A percentile compares a stretch with the other conserved stretches of the same genome.
phyloP scores from a whole-genome alignment of 805 yeast species.

The Grigorovia jiainica region DNA sequence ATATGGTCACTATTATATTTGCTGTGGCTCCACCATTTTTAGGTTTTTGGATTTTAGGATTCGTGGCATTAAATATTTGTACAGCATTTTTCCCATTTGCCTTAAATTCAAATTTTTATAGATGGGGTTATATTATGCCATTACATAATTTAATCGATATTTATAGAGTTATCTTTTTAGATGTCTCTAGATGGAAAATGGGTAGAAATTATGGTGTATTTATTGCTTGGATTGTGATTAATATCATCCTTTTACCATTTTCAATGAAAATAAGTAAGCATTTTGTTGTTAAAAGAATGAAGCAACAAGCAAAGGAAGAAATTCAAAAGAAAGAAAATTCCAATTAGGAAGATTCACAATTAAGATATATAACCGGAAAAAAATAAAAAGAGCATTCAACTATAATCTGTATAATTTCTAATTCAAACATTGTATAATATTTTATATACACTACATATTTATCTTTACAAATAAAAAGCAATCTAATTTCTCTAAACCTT shows the following conservation, averaged over 20 bases:
- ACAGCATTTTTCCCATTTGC: slow-evolving; percentile 62
- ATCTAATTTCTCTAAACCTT: no score
- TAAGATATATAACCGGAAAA: no score
- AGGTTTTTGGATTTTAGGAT: slow-evolving; percentile 63
- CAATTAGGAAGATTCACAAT: background rate
- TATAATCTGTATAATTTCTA: no score
- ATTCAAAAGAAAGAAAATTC: background rate
- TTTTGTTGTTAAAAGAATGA: background rate
- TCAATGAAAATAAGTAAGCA: slow-evolving; percentile 36
- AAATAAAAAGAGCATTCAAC: no score
- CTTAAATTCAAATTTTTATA: slow-evolving; percentile 43
- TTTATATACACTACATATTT: no score
- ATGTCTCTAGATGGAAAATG: slow-evolving; percentile 44
- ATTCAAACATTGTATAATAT: no score
- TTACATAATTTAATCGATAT: slow-evolving; percentile 56
- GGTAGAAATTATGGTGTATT: slow-evolving; percentile 56
- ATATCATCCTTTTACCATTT: slow-evolving; percentile 36
- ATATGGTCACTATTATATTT: slow-evolving; percentile 43
- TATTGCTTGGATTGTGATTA: slow-evolving; percentile 49
- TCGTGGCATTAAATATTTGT: slow-evolving; percentile 59
- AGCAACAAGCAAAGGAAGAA: background rate
- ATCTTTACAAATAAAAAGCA: no score
- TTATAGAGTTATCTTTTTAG: slow-evolving; percentile 47
- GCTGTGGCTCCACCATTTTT: slow-evolving; percentile 50
- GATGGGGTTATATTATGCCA: slow-evolving; percentile 62